Percentiles rank a stretch among this genome's conserved stretches.
These are phyloP conservation scores for Fusarium udum DNA, from an alignment of 2,329 filamentous ascomycete genomes.

Conservation along the genomic window DNA sequence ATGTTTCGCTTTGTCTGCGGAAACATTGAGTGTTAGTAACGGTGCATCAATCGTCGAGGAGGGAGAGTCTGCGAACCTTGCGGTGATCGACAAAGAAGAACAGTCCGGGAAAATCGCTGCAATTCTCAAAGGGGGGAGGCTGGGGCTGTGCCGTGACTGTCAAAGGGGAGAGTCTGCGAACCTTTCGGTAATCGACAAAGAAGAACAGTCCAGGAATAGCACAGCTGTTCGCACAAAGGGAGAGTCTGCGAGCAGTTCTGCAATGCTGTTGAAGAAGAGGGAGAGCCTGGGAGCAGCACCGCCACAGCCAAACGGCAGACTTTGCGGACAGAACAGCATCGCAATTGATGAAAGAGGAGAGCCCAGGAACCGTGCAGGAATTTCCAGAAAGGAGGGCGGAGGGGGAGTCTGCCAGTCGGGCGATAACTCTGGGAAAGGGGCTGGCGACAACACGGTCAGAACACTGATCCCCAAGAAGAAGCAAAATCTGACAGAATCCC, in stretches of 20 bases:
- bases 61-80: background rate
- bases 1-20: background rate
- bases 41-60: background rate
- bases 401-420: background rate
- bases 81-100: too few relatives aligned
- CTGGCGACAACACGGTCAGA: background rate
- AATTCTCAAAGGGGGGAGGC: background rate
- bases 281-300: background rate
- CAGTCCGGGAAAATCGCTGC: too few relatives aligned
- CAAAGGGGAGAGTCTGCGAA: background rate
- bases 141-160: background rate
- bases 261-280: background rate
- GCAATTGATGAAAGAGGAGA: background rate
- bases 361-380: background rate
- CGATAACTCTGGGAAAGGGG: background rate
- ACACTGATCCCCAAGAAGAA: background rate
- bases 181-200: background rate
- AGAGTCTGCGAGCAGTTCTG: background rate
- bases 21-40: background rate
- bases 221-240: background rate
- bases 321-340: background rate
- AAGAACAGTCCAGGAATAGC: background rate
- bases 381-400: background rate
- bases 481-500: background rate
- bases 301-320: background rate